Evolutionary conservation across 208 protist genomes (phyloP), one percentile per base, ranked within the genome.

Genomic region (Leishmania tropica): DNA sequence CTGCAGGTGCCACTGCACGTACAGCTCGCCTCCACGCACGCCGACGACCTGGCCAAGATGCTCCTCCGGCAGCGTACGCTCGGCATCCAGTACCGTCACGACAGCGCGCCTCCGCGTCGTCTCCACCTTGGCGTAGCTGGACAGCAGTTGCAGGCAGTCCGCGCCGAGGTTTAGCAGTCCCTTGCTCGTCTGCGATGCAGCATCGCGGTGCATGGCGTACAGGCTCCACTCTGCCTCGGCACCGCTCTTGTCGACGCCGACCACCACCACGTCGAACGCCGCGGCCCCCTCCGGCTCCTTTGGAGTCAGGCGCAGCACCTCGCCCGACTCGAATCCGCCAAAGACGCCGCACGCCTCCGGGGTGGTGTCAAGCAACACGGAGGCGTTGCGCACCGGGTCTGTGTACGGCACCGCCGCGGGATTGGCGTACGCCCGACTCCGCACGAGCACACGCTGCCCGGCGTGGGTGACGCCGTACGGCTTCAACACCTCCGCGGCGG

Each of bases 1-100:
- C 72, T 92, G 79, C 62, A 96, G 88, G 47, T 91, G 87, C 92
- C 92, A 97, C 87, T 97, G 94, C 45, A 95, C 87, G 87, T 94
- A 98, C 40, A 98, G 80, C 73, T 88, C 77, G 13, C 90, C 92
- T 31, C 89, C 75, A 37, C 95, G 95, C 51, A 96, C 90, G 51
- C 95, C 95, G 56, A 98, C 91, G 37, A 96, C 87, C 87, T 95
- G 91, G 3, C 91, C 95, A 0, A 95, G 75, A 80, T 90, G 88
- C 62, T 96, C 92, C 81, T 98, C 93, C 13, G 78, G 72, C 53
- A 87, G 77, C 28, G 86, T 96, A 28, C 90, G 89, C 76, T 90
- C 85, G 35, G 80, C 75, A 1, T 94, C 87, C 37, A 94, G 85
- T 10, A 88, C 58, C 17, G 83, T 48, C 11, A 94, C 83, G 28